Evolutionary conservation across 106 monocot genomes (phyloP), one percentile per base, ranked within the genome.

Genomic region (Acorus calamus): DNA sequence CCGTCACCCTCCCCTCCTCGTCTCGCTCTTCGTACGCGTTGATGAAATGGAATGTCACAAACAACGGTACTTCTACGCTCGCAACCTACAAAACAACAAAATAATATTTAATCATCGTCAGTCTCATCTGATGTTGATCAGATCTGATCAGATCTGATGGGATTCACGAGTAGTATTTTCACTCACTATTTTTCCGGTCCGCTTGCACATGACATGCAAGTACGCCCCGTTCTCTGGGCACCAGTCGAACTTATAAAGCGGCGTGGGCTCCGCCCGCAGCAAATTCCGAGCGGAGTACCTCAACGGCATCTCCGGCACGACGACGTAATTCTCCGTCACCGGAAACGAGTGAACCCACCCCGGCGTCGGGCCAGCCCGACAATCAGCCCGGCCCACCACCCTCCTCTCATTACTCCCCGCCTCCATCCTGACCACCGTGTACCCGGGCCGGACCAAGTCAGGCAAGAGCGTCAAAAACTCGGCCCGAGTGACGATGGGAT

Each of bases 291-390:
- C 77, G 53, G 80, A 85, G 65, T 96, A 96, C 70, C 91, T 63
- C 64, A 96, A 61, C 50, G 87, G 83, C 96, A 96, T 96, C 83
- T 96, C 96, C 65, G 91, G 96, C 67, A 96, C 96, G 6, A 96
- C 52, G 44, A 96, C 74, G 59, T 87, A 96, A 47, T 87, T 65
- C 67, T 96, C 87, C 0, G 96, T 87, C 55, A 88, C 76, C 52
- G 96, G 83, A 56, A 96, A 96, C 5, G 96, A 96, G 69, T 96
- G 96, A 52, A 96, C 96, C 96, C 96, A 96, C n/a, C 91, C 96
- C 5, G 96, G 85, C 44, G 83, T 72, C 41, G 82, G 74, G 28
- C 83, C 76, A 2, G 91, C 96, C n/a, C 85, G 74, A 53, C 96
- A 91, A 5, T 83, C 72, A 8, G 91, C 87, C 63, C 91, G 48